Evolutionary conservation across 192 early-diverging fungal genomes (phyloP).

Genomic region (Coemansia sp.): DNA sequence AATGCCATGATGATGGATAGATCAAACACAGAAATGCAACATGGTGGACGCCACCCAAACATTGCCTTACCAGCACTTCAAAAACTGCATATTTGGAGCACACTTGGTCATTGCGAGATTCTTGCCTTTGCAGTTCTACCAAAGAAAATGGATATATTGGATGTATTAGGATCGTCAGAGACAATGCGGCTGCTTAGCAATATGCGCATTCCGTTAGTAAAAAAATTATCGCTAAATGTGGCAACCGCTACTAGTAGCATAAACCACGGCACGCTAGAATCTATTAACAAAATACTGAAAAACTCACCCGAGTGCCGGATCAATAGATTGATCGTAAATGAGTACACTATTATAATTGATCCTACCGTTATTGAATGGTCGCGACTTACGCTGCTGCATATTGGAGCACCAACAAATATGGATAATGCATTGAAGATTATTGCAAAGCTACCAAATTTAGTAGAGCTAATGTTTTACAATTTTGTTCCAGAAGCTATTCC

Average conservation of each 20-base stretch:
- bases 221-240: not conserved
- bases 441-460: conserved; percentile 1
- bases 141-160: conserved; percentile 1
- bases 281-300: conserved; percentile 7
- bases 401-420: conserved; percentile 5
- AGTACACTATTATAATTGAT: conserved; percentile 10
- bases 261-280: not conserved
- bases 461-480: conserved; percentile 2
- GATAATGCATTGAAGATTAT: not conserved
- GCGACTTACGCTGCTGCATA: conserved; percentile 1
- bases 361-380: conserved; percentile 1
- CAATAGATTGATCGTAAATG: not conserved
- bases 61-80: conserved; percentile 8
- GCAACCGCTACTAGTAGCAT: not conserved
- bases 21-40: not conserved
- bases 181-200: not conserved
- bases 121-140: conserved; percentile 4
- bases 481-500: conserved; percentile 4
- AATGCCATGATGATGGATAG: not conserved
- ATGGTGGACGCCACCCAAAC: not conserved
- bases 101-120: not conserved
- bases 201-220: not conserved
- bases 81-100: conserved; percentile 8
- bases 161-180: conserved; percentile 7
- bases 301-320: not conserved